Percentiles rank a stretch among this genome's conserved stretches.
Conservation (phyloP, 1,284 basidiomycete species). For the Erythrobasidium hasegawianum region DNA sequence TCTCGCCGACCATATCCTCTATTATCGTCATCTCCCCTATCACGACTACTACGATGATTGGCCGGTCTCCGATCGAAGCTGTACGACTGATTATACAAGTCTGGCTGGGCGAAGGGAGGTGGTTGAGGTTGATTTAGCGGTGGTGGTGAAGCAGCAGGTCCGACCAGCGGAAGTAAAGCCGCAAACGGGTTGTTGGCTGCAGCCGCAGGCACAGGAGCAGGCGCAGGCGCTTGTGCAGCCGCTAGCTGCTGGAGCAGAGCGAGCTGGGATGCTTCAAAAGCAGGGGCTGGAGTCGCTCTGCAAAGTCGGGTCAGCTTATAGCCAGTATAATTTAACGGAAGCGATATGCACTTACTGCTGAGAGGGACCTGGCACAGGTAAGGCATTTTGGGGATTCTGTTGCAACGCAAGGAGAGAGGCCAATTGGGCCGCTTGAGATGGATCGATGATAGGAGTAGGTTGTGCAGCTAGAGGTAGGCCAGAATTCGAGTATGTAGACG, state of each 20-base stretch:
- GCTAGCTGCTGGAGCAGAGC: slow-evolving; percentile 29
- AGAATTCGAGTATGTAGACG: neutral
- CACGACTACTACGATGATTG: neutral
- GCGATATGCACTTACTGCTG: neutral
- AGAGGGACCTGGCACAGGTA: neutral
- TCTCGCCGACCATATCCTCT: neutral
- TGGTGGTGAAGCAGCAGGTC: neutral
- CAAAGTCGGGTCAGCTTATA: neutral
- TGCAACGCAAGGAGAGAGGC: slow-evolving; percentile 12
- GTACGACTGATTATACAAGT: neutral
- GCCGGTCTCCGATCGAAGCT: no score
- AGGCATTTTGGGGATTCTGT: neutral
- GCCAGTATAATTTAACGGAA: neutral
- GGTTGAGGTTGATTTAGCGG: neutral
- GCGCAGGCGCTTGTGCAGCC: neutral
- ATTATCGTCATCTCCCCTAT: neutral
- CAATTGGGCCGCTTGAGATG: neutral
- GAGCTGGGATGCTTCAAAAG: slow-evolving; percentile 15
- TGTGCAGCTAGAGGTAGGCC: neutral
- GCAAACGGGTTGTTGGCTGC: no score
- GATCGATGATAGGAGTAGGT: neutral
- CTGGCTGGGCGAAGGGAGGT: neutral
- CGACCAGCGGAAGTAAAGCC: no score
- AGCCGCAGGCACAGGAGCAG: no score
- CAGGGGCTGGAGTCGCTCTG: neutral